These are phyloP conservation scores for Fomitopsis palustris DNA, from an alignment of 1,284 basidiomycete genomes.

Conservation along the genomic window DNA sequence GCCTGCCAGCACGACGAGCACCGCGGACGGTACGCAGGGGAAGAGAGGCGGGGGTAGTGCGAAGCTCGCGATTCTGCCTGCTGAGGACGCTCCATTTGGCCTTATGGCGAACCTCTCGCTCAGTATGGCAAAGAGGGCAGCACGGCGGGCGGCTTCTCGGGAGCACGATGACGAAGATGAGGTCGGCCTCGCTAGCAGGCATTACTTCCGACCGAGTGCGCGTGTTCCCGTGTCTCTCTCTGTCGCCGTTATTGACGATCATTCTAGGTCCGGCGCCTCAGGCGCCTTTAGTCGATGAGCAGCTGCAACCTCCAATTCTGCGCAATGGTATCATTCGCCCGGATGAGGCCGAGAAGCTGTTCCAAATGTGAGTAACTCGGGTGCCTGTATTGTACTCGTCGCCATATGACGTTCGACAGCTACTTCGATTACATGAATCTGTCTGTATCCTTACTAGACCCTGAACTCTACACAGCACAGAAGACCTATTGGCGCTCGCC, in stretches of 20 bases:
- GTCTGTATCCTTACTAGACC: constrained; percentile 69
- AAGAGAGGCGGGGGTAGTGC: constrained; percentile 19
- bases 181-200: constrained; percentile 57
- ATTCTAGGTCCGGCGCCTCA: constrained; percentile 42
- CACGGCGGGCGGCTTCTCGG: constrained; percentile 23
- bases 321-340: constrained; percentile 65
- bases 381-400: neutral
- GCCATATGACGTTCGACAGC: constrained; percentile 32
- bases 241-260: neutral
- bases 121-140: constrained; percentile 35
- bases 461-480: constrained; percentile 71
- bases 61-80: constrained; percentile 52
- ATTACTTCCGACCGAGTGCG: constrained; percentile 66
- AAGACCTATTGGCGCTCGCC: constrained; percentile 72
- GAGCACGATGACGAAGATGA: constrained; percentile 40
- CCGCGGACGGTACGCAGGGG: constrained; percentile 16
- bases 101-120: constrained; percentile 63
- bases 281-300: constrained; percentile 26
- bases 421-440: constrained; percentile 76
- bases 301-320: constrained; percentile 66
- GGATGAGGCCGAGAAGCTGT: constrained; percentile 72
- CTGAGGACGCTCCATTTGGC: constrained; percentile 62
- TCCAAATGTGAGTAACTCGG: constrained; percentile 59
- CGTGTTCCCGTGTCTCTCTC: constrained; percentile 4
- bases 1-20: neutral